Conservation (phyloP, 2,329 filamentous ascomycete genomes). For the Endoconidiophora laricicola region DNA sequence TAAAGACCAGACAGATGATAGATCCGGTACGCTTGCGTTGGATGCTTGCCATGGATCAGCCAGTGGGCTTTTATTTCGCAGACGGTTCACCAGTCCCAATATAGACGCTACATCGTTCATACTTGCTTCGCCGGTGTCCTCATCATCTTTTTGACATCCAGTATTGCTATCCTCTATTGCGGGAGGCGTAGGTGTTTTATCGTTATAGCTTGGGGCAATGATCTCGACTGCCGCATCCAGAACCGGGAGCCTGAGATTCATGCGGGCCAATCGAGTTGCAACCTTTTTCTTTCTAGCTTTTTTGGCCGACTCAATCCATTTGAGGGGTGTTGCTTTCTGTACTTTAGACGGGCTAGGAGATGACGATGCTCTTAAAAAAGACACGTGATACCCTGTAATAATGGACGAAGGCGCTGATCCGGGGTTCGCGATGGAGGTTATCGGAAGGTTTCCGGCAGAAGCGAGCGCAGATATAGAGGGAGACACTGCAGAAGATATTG, state of each 20-base stretch:
- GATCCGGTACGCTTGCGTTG: neutral
- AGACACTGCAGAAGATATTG: neutral
- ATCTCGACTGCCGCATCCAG: slow-evolving; percentile 2
- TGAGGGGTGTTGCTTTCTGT: neutral
- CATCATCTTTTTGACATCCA: neutral
- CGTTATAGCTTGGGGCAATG: neutral
- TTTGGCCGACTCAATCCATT: neutral
- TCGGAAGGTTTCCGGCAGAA: neutral
- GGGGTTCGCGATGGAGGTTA: neutral
- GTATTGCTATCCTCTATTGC: neutral
- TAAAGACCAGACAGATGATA: neutral
- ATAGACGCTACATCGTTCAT: neutral
- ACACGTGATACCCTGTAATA: neutral
- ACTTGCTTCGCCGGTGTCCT: neutral
- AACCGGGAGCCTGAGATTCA: neutral
- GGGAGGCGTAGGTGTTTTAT: neutral
- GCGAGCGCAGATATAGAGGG: neutral
- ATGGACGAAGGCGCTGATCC: neutral
- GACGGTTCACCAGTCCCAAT: neutral
- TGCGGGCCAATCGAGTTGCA: neutral
- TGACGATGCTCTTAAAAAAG: no score
- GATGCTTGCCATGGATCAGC: neutral
- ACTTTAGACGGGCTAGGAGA: neutral
- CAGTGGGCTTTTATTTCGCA: neutral
- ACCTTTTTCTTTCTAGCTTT: neutral